Evolutionary conservation across 768 basidiomycete genomes (phyloP).

Genomic region (Suillus bovinus): DNA sequence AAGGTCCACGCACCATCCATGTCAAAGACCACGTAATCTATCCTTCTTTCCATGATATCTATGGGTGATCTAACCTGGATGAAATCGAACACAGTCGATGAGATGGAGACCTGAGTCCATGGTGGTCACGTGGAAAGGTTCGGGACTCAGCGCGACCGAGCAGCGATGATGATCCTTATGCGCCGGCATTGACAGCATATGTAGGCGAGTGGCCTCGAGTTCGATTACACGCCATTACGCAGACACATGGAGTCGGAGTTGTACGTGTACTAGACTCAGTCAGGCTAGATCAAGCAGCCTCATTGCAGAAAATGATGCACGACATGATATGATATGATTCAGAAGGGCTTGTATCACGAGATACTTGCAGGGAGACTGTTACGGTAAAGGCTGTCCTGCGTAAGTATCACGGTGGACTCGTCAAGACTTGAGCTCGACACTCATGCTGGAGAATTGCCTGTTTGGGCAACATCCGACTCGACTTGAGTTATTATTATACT

Average conservation of each 20-base stretch:
- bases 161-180: neutral
- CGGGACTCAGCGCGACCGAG: neutral
- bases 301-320: neutral
- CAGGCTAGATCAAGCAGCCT: neutral
- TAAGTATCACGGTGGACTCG: neutral
- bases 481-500: neutral
- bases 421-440: neutral
- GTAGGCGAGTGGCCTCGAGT: neutral
- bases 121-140: neutral
- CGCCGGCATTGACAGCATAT: neutral
- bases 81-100: neutral
- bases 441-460: neutral
- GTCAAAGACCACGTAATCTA: constrained; percentile 72
- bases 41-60: constrained; percentile 13
- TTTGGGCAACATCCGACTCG: neutral
- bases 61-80: neutral
- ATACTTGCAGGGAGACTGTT: neutral
- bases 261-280: neutral
- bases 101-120: neutral
- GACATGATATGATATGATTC: neutral
- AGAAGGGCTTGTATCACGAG: neutral
- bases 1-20: constrained; percentile 56
- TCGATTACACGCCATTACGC: neutral
- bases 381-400: neutral
- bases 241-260: neutral